Base-by-base conservation (phyloP, 2,329 filamentous ascomycete species). In the Microcera coccophila region DNA sequence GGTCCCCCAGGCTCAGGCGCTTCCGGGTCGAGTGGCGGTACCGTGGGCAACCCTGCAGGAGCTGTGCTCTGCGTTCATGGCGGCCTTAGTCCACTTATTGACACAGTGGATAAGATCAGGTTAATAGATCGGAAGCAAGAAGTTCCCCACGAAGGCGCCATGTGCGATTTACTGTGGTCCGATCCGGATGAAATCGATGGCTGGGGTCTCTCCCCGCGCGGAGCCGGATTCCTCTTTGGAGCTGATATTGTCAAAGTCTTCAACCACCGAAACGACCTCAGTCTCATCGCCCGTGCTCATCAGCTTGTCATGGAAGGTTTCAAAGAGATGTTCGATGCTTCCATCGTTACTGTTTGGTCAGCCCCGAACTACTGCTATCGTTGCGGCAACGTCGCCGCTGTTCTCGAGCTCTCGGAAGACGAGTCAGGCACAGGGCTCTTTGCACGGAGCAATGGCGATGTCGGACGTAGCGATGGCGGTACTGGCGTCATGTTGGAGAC, bases 281-380 rank as follows among this genome's bases (percentile, higher is more conserved):
- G 85, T 17, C 76, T 98, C 39, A 93, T 98, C 52, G 93, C 91
- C 15, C 82, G 93, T 42, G 93, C 93, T 1, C 93, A 98, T 63
- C 93, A 98, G 66, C 81, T 98, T 17, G 93, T 98, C 52, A 98
- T 97, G 93, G 93, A 98, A 65, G 93, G 93, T 0, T 98, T 96
- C 68, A 97, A 97, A 70, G 93, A 97, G 65, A 97, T 97, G 90
- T 98, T 97, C 61, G 89, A 95, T 62, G 85, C 83, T 12, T 88
- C 84, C 36, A 96, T 98, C 51, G 93, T 97, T 32, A 98, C 93
- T 0, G 93, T 98, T n/a, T 98, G 93, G 91, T 94, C 87, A 1
- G 90, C 90, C 9, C 90, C 90, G 1, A 96, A 96, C 65, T 96
- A 96, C 73, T 96, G 90, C 70, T 96, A 96, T 69, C 82, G 89